phyloP scores from a whole-genome alignment of 2,329 filamentous ascomycete species.

The Colletotrichum eleusines region DNA sequence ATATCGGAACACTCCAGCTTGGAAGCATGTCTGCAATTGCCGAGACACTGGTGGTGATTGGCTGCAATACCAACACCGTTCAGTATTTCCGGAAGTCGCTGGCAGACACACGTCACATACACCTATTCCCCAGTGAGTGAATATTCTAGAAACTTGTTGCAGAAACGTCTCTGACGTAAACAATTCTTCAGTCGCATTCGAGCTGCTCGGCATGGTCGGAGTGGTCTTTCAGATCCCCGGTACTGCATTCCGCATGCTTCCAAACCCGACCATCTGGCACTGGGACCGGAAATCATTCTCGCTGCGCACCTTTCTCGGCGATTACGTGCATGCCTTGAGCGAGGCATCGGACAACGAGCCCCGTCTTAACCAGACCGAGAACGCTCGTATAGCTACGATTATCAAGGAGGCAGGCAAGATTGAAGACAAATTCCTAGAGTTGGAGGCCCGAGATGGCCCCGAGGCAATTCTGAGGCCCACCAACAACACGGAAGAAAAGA shows the following conservation, averaged over 20 bases:
- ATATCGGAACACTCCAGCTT: conserved; percentile 41
- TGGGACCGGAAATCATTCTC: conserved; percentile 65
- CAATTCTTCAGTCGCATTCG: conserved; percentile 50
- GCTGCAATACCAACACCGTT: conserved; percentile 52
- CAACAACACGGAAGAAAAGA: conserved; percentile 25
- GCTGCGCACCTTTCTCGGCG: conserved; percentile 56
- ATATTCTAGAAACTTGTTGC: not conserved
- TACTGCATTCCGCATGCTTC: conserved; percentile 55
- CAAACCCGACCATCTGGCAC: conserved; percentile 61
- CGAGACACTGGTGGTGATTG: conserved; percentile 54
- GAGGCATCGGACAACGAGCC: not conserved
- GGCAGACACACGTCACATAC: conserved; percentile 40
- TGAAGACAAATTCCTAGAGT: conserved; percentile 47
- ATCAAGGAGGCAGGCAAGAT: conserved; percentile 43
- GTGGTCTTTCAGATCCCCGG: conserved; percentile 51
- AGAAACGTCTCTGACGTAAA: not conserved
- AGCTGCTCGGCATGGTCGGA: conserved; percentile 57
- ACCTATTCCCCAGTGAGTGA: conserved; percentile 46
- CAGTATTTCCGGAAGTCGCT: conserved; percentile 46
- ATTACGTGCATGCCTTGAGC: conserved; percentile 51
- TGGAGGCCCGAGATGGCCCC: conserved; percentile 18
- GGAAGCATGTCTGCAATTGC: conserved; percentile 49
- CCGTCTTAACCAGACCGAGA: not conserved
- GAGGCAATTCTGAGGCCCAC: conserved; percentile 7
- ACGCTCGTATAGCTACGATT: conserved; percentile 45